Evolutionary conservation across 129 eudicot species (phyloP).

Genomic region (Logfia minima): DNA sequence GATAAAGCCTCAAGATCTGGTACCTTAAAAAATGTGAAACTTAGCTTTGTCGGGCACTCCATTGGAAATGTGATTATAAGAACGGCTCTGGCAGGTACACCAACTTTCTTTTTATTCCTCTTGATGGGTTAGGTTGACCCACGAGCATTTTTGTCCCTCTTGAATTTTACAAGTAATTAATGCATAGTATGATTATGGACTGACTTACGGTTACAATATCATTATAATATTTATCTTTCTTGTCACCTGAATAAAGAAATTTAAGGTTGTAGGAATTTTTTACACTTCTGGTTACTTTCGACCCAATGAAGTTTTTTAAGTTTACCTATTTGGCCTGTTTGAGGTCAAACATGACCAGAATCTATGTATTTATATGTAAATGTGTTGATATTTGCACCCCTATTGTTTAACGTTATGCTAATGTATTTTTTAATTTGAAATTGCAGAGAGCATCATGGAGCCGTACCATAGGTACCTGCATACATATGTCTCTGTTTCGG

Average conservation of each 20-base stretch:
- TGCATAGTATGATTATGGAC: not conserved
- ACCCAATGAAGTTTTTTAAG: too few species aligned
- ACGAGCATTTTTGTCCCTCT: not conserved
- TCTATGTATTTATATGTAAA: not conserved
- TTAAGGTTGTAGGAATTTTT: not conserved
- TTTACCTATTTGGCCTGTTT: not conserved
- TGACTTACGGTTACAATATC: not conserved
- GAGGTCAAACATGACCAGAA: not conserved
- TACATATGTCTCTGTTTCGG: slow-evolving; percentile 86
- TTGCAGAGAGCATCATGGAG: slow-evolving; percentile 87
- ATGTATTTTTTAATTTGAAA: slow-evolving; percentile 19
- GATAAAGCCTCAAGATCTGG: slow-evolving; percentile 88
- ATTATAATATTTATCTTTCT: not conserved
- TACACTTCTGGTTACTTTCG: not conserved
- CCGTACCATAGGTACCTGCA: slow-evolving; percentile 87
- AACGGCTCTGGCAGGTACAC: slow-evolving; percentile 84
- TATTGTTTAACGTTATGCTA: slow-evolving; percentile 18
- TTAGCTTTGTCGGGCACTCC: slow-evolving; percentile 98
- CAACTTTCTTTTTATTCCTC: not conserved
- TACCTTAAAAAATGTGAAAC: slow-evolving; percentile 62
- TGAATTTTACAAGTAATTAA: not conserved
- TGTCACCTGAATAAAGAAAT: not conserved
- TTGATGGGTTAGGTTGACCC: not conserved
- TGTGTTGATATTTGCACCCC: not conserved
- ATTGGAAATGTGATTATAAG: slow-evolving; percentile 92